Evolutionary conservation across 1,139 yeast species (phyloP).

Genomic region (Geotrichum cucujoidarum): DNA sequence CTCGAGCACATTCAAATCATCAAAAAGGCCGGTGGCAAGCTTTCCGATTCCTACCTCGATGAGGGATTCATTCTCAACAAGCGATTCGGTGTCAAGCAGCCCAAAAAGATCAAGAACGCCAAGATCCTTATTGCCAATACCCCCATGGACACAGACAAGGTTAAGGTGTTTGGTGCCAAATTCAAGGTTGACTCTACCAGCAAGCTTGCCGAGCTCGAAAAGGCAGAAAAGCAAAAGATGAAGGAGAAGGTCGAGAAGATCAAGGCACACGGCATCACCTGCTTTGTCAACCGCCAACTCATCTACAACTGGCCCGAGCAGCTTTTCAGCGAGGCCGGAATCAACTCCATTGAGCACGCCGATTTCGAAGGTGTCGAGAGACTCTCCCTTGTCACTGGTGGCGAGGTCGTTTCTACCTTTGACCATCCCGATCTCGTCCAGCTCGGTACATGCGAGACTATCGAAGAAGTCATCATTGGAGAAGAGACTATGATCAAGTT

Average conservation of each 20-base stretch:
- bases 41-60: slow-evolving; percentile 87
- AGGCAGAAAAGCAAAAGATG: slow-evolving; percentile 94
- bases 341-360: slow-evolving; percentile 95
- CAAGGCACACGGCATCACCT: slow-evolving; percentile 72
- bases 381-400: slow-evolving; percentile 93
- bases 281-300: slow-evolving; percentile 91
- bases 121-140: slow-evolving; percentile 90
- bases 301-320: slow-evolving; percentile 98
- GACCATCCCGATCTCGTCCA: slow-evolving; percentile 84
- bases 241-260: slow-evolving; percentile 83
- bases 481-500: slow-evolving; percentile 82
- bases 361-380: slow-evolving; percentile 98
- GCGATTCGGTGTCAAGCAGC: slow-evolving; percentile 90
- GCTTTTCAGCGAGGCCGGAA: slow-evolving; percentile 77
- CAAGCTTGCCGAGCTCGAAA: slow-evolving; percentile 90
- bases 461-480: slow-evolving; percentile 91
- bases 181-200: slow-evolving; percentile 94
- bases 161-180: slow-evolving; percentile 95
- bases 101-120: slow-evolving; percentile 77
- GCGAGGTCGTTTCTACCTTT: slow-evolving; percentile 95
- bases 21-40: slow-evolving; percentile 88
- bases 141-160: slow-evolving; percentile 95
- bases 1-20: slow-evolving; percentile 91
- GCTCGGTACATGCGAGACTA: slow-evolving; percentile 80
- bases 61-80: slow-evolving; percentile 92